Base-by-base conservation (phyloP, 306 rosid species). In the Quercus dentata region DNA sequence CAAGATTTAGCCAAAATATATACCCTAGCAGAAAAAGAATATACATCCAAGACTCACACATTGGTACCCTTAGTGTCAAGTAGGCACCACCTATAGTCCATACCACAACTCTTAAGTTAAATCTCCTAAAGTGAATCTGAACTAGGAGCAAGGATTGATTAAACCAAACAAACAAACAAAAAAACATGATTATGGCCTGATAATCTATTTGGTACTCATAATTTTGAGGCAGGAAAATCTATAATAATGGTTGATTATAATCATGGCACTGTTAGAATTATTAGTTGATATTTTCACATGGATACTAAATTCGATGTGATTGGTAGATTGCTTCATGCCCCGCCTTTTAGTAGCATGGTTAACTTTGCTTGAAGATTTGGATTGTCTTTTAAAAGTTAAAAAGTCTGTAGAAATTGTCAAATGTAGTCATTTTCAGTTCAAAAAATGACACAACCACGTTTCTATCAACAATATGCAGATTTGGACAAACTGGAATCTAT, bases 401-500 rank as follows among this genome's bases (percentile, higher is more conserved):
- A 23, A 4, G 18, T 25, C 17, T 61, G 35, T 61, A 25, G 3
- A 41, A 41, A 41, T 8, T 41, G 12, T 2, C 46, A 2, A 41
- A 8, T 41, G 33, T 12, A 61, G 33, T 12, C 4, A 61, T 25
- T 25, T 61, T 25, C 68, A 25, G 33, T 61, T 17, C 46, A 41
- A 8, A 61, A 62, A 56, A 73, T 84, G 81, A 25, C n/a, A 56
- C 64, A 71, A 72, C 61, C 6, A 0, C 73, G 58, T 58, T 35
- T 69, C 6, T 33, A 79, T 71, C 28, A 76, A 78, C 68, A 76
- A 54, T 41, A 41, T 83, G 74, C 74, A 94, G 99, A 77, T 92
- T 31, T 85, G 99, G 97, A 74, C 38, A 44, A 1, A 88, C 89
- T 3, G 99, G 97, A 75, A 82, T 94, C 15, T 94, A 92, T 80